Evolutionary conservation across 75 land plant species (phyloP), one percentile per base, ranked within the genome.

Genomic region (Chamaecyparis obtusa): DNA sequence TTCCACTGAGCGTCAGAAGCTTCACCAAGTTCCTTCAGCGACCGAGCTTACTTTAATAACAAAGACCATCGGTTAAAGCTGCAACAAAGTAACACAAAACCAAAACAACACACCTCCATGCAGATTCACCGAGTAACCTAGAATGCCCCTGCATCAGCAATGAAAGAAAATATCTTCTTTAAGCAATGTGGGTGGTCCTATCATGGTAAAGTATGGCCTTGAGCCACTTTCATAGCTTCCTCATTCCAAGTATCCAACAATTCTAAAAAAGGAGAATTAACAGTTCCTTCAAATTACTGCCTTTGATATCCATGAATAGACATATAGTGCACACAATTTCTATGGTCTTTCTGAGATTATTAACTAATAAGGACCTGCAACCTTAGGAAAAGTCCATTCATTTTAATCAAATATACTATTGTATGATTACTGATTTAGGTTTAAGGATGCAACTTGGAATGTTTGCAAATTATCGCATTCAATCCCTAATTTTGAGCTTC

Each of bases 171-270:
- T 85, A 87, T 95, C 15, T 95, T 93, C 86, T 88, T 95, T 87
- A 93, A 93, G 86, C 83, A 87, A 16, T 88, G 88, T 14, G 92
- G 93, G 15, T 77, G 88, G 17, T 88, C 89, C 9, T 94, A 89
- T 87, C 49, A 89, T 32, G 95, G 90, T 5, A 91, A 94, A 84
- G 94, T 95, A 27, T 95, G 94, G 94, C 94, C 94, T 3, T 92
- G 93, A 32, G 49, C 92, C 30, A 86, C 54, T 89, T 89, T 37
- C 57, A 76, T 17, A 84, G 86, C 54, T 89, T 91, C 46, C 46
- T 91, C 51, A 77, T 86, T 72, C 91, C 91, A 3, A 85, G 77
- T 5, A 82, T 82, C 19, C 72, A 77, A 36, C 27, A 36, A 16
- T 89, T 87, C 44, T 91, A 89, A 91, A 87, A 27, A n/a, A 19